phyloP scores from a whole-genome alignment of 2,329 filamentous ascomycete species.

The Clonostachys solani region DNA sequence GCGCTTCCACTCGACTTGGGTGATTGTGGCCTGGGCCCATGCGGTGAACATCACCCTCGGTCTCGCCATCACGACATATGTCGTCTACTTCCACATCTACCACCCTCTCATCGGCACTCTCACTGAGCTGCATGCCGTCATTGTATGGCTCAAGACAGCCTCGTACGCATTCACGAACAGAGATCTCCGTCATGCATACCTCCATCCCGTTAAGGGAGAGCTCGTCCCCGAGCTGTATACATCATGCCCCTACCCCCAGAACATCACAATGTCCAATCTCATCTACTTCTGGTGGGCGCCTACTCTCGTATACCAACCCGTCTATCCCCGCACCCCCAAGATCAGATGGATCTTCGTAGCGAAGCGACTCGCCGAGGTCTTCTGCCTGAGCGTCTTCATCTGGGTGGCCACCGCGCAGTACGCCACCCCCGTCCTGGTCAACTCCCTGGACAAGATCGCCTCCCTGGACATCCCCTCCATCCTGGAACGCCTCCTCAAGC shows the following conservation, averaged over 20 bases:
- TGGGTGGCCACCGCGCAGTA: constrained; percentile 96
- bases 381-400: constrained; percentile 79
- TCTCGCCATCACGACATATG: constrained; percentile 73
- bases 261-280: constrained; percentile 84
- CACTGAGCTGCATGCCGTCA: constrained; percentile 85
- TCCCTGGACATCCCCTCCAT: constrained; percentile 78
- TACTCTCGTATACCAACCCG: constrained; percentile 93
- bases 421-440: constrained; percentile 81
- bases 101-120: constrained; percentile 92
- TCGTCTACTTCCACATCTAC: constrained; percentile 87
- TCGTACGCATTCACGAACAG: constrained; percentile 97
- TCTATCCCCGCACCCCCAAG: constrained; percentile 78
- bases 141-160: constrained; percentile 93
- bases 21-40: constrained; percentile 74
- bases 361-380: constrained; percentile 76
- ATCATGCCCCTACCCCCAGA: constrained; percentile 80
- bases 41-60: constrained; percentile 79
- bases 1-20: constrained; percentile 74
- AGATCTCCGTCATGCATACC: constrained; percentile 84
- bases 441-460: constrained; percentile 84
- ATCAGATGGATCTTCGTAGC: constrained; percentile 86
- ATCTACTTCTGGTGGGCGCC: constrained; percentile 98
- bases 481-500: constrained; percentile 84
- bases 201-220: constrained; percentile 68
- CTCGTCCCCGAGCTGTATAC: constrained; percentile 79